These are phyloP conservation scores for Starmerella sp. DNA, from an alignment of 805 yeast genomes.

Conservation along the genomic window DNA sequence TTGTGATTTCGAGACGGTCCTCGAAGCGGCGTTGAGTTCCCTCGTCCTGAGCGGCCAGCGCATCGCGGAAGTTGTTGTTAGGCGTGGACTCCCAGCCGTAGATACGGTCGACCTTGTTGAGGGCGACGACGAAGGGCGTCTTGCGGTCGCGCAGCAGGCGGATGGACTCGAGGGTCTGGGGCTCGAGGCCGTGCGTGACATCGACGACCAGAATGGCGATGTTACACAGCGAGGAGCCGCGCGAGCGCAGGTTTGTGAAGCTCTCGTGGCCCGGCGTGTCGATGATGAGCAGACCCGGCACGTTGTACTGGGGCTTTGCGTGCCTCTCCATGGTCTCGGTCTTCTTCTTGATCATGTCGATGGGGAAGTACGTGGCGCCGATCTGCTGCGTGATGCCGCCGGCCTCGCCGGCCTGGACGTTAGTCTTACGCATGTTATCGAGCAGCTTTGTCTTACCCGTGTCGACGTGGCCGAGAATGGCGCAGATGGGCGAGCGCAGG, in stretches of 20 bases:
- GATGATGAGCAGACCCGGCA: constrained; percentile 91
- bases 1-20: constrained; percentile 71
- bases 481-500: constrained; percentile 96
- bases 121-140: constrained; percentile 95
- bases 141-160: constrained; percentile 86
- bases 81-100: constrained; percentile 89
- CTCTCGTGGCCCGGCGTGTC: constrained; percentile 99
- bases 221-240: constrained; percentile 98
- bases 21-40: constrained; percentile 89
- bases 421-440: constrained; percentile 96
- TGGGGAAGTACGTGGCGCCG: constrained; percentile 99
- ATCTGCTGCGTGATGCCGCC: constrained; percentile 99
- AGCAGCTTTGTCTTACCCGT: constrained; percentile 97
- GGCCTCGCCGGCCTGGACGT: constrained; percentile 99
- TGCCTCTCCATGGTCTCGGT: constrained; percentile 82
- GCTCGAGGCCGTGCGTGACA: constrained; percentile 98
- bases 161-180: constrained; percentile 91
- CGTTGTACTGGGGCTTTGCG: constrained; percentile 73
- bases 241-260: constrained; percentile 89
- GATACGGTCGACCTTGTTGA: constrained; percentile 94
- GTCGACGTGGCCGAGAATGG: constrained; percentile 99
- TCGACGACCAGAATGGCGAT: constrained; percentile 97
- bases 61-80: constrained; percentile 91
- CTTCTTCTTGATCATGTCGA: constrained; percentile 81
- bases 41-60: constrained; percentile 67